Base-by-base conservation (phyloP, 768 basidiomycete species). In the Leccinum boreale region DNA sequence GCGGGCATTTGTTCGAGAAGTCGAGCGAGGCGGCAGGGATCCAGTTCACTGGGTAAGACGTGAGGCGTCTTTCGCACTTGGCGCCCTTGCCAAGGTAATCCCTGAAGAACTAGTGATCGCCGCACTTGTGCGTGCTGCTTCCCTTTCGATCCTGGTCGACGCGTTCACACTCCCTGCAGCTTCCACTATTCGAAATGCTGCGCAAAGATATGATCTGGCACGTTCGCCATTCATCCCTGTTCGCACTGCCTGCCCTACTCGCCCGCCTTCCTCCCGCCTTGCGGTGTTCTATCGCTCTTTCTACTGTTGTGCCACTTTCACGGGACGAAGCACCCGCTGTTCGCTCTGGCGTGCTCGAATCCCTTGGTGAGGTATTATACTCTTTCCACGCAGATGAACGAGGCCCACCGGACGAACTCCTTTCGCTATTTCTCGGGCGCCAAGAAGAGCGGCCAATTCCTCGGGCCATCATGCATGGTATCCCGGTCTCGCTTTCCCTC, bases 1-100 rank as follows among this genome's bases (percentile, higher is more conserved):
- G 58, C 67, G 69, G 14, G 81, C 84, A 1, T 90, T 92, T 67
- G 86, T 92, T 15, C 80, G 80, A 49, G 92, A 93, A 69, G 82
- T 94, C 8, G 83, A 84, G 61, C 80, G 88, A 42, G 83, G 87
- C 3, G 81, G 81, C 5, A 75, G 75, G 28, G 89, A 90, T 68
- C 73, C 82, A 47, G 77, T 88, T 21, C 87, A 85, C 53, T 92
- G 89, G 84, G 90, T 94, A 19, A 78, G 92, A 61, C 78, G 88
- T 53, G 92, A 96, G 69, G 92, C 92, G 2, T 89, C 89, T 1
- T 90, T 92, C 62, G 94, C 94, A 3, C 77, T 98, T 26, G 93
- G 92, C 0, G 90, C 89, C 9, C 77, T 98, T 53, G 92, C 93
- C 19, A 94, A 95, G 73, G 85, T 92, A 23, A 86, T 92, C 8